Evolutionary conservation across 129 eudicot genomes (phyloP).

Genomic region (Pseudognaphalium luteoalbum): DNA sequence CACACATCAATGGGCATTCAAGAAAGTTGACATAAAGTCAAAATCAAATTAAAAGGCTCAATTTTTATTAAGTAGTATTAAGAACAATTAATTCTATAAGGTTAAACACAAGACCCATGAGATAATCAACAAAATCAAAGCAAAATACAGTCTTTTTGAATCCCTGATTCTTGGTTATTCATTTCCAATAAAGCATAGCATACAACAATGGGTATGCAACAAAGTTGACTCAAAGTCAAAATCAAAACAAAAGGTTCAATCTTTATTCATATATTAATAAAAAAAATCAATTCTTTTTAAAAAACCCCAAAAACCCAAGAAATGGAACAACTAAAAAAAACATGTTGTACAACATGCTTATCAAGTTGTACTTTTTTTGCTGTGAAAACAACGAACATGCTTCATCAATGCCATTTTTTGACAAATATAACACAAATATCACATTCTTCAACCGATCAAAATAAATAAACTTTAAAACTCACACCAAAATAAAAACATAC

Average conservation of each 20-base stretch:
- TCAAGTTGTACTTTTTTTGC: conserved; percentile 32
- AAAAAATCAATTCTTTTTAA: not conserved
- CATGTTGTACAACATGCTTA: conserved; percentile 31
- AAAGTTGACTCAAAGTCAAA: conserved; percentile 25
- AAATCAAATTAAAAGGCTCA: conserved; percentile 16
- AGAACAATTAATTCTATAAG: not conserved
- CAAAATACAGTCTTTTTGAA: not conserved
- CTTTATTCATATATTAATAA: not conserved
- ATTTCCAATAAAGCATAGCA: not conserved
- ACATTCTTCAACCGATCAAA: conserved; percentile 39
- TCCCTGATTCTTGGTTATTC: not conserved
- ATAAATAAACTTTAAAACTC: not conserved
- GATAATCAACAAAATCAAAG: conserved; percentile 19
- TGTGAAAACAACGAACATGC: conserved; percentile 24
- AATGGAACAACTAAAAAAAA: conserved; percentile 25
- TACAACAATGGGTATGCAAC: not conserved
- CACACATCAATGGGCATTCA: not conserved
- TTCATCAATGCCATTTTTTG: conserved; percentile 33
- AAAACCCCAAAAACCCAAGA: conserved; percentile 22
- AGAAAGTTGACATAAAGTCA: conserved; percentile 27
- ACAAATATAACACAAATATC: conserved; percentile 30
- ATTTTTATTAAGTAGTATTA: not conserved
- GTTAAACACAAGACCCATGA: conserved; percentile 6
- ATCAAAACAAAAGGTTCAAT: conserved; percentile 10
- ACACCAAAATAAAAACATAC: conserved; percentile 8